Evolutionary conservation across 345 rosid species (phyloP), one percentile per base, ranked within the genome.

Genomic region (Citrus cavaleriei): DNA sequence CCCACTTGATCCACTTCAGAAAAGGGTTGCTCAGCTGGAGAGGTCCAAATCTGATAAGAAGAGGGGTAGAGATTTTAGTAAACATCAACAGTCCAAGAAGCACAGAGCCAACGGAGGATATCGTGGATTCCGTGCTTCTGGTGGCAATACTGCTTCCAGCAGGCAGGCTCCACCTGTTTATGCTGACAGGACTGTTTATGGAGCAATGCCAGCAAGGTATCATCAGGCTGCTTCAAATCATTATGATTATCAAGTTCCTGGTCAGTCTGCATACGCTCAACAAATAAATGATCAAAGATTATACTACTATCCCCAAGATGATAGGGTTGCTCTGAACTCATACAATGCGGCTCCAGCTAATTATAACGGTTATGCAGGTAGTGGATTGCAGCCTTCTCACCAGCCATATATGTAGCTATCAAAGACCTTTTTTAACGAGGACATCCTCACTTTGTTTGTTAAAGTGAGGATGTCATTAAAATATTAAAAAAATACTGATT

Each of bases 1-100:
- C 81, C 87, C 86, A 10, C 87, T 89, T 2, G 90, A 87, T 62
- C 89, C 93, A 70, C 92, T 90, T 68, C 81, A 82, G 80, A 86
- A 76, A 86, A 86, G 92, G 81, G 80, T 89, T 38, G 82, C 81
- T 72, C 92, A 89, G 64, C 79, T 90, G 68, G 93, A 84, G 79
- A 90, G 82, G 62, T 82, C 84, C 4, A 89, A 81, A 71, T 63
- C 84, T 7, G 91, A 86, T 72, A 87, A 80, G 83, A 90, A 86
- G 82, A 89, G 87, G 73, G 64, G 18, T 65, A 86, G 85, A 30
- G 87, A 79, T 59, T 75, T 58, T 9, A 82, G 85, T 54, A 87
- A 67, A 64, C 86, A 77, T 82, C 88, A 83, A 30, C 82, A 77
- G 16, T 66, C 49, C 60, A 90, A 88, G 85, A 90, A 81, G 74